These are phyloP conservation scores for Puya raimondii DNA, from an alignment of 176 grass and related monocot genomes.

Conservation along the genomic window DNA sequence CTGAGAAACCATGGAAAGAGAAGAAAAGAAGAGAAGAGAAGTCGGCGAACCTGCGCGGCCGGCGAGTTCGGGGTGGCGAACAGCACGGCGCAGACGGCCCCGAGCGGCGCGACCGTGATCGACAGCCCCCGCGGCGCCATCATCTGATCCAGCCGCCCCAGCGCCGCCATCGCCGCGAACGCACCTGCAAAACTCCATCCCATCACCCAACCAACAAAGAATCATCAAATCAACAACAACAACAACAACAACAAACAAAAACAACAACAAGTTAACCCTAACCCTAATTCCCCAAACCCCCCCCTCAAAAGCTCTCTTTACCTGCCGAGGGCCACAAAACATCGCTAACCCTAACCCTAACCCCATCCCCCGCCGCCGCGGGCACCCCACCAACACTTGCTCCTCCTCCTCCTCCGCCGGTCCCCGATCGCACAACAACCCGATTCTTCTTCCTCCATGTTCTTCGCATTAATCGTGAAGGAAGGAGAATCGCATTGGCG, in stretches of 20 bases:
- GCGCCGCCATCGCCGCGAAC: conserved; percentile 74
- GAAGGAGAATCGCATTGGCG: too few species aligned
- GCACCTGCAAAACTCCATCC: conserved; percentile 38
- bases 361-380: too few species aligned
- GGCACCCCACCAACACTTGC: too few species aligned
- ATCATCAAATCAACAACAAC: background rate
- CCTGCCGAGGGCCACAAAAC: conserved; percentile 90
- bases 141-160: conserved; percentile 73
- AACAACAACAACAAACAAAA: too few species aligned
- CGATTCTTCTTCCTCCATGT: too few species aligned
- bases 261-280: background rate
- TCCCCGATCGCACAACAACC: too few species aligned
- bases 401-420: too few species aligned
- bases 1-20: too few species aligned
- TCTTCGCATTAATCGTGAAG: too few species aligned
- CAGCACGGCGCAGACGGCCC: conserved; percentile 72
- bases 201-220: background rate
- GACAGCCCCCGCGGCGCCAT: conserved; percentile 56
- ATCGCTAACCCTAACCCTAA: conserved; percentile 49
- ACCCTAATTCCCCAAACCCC: background rate
- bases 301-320: conserved; percentile 9
- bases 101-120: conserved; percentile 77
- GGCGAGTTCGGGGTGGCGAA: conserved; percentile 59
- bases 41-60: conserved; percentile 41
- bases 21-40: too few species aligned